Percentiles rank a stretch among this genome's conserved stretches.
phyloP scores from a whole-genome alignment of 2,329 filamentous ascomycete species.

The Onygenales sp. region DNA sequence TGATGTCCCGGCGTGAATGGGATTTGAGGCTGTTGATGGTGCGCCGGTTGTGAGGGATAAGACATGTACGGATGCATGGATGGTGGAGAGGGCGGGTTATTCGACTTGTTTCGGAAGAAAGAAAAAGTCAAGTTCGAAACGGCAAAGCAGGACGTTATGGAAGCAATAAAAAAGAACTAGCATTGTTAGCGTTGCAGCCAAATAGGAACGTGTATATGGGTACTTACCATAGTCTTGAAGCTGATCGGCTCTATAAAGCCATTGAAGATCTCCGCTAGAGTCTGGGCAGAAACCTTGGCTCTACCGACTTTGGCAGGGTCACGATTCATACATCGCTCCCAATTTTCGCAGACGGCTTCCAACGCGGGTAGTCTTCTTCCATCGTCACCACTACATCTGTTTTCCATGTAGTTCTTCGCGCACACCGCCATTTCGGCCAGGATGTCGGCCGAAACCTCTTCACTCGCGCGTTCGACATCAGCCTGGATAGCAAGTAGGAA shows the following conservation, averaged over 20 bases:
- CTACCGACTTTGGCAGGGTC: constrained; percentile 70
- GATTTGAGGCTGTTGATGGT: constrained; percentile 17
- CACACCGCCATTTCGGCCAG: constrained; percentile 66
- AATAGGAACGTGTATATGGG: background rate
- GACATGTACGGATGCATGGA: constrained; percentile 14
- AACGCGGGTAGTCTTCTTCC: constrained; percentile 58
- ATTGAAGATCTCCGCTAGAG: constrained; percentile 88
- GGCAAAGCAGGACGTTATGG: constrained; percentile 41
- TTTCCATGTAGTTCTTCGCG: constrained; percentile 61
- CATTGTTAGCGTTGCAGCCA: background rate
- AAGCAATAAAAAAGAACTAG: constrained; percentile 30
- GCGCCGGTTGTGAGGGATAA: constrained; percentile 15
- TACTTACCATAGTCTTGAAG: constrained; percentile 63
- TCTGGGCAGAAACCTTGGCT: constrained; percentile 73
- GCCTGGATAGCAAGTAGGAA: constrained; percentile 60
- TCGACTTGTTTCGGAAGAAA: constrained; percentile 39
- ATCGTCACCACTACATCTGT: constrained; percentile 59
- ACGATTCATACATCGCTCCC: constrained; percentile 79
- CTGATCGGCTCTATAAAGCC: constrained; percentile 85
- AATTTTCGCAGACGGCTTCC: constrained; percentile 62
- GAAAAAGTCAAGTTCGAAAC: constrained; percentile 53
- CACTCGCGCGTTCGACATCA: constrained; percentile 65
- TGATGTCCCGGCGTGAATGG: constrained; percentile 19
- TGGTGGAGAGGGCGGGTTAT: constrained; percentile 21
- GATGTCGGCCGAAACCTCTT: constrained; percentile 58